Evolutionary conservation across 2,329 filamentous ascomycete species (phyloP).

Genomic region (Microsporum canis): DNA sequence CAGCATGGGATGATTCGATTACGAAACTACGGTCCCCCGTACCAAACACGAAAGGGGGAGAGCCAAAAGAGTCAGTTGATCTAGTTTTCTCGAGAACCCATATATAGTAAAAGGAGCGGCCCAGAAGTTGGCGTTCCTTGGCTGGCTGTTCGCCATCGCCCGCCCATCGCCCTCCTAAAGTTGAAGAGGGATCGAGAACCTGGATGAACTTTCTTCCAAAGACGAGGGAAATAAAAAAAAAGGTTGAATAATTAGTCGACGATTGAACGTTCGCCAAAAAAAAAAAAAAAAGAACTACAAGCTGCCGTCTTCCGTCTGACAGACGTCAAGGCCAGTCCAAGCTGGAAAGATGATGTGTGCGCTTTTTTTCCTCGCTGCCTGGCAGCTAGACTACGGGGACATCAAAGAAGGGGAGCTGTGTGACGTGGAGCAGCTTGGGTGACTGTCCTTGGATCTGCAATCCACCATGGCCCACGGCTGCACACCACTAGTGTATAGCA

Average conservation of each 20-base stretch:
- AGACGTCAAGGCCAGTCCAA: not conserved
- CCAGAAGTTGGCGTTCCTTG: not conserved
- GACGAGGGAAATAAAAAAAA: not conserved
- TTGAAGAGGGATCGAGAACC: not conserved
- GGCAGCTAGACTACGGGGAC: not conserved
- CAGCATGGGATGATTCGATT: not conserved
- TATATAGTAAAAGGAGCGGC: not conserved
- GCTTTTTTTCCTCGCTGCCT: not conserved
- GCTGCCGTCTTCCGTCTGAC: not conserved
- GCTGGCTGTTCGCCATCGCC: not conserved
- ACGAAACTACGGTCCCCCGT: not conserved
- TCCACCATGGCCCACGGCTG: not conserved
- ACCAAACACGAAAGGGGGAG: not conserved
- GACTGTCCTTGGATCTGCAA: not conserved
- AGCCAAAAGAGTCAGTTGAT: not conserved
- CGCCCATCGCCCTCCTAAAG: not conserved
- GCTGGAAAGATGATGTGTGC: not conserved
- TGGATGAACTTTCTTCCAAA: not conserved
- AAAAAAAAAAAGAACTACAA: not conserved
- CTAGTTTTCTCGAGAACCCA: not conserved
- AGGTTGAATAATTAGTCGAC: not conserved
- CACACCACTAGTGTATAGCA: slow-evolving; percentile 2
- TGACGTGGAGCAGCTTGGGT: not conserved
- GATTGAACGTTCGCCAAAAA: not conserved
- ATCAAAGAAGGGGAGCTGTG: not conserved